phyloP scores from a whole-genome alignment of 2,329 filamentous ascomycete genomes.

The Ceratocystis cacaofunesta region DNA sequence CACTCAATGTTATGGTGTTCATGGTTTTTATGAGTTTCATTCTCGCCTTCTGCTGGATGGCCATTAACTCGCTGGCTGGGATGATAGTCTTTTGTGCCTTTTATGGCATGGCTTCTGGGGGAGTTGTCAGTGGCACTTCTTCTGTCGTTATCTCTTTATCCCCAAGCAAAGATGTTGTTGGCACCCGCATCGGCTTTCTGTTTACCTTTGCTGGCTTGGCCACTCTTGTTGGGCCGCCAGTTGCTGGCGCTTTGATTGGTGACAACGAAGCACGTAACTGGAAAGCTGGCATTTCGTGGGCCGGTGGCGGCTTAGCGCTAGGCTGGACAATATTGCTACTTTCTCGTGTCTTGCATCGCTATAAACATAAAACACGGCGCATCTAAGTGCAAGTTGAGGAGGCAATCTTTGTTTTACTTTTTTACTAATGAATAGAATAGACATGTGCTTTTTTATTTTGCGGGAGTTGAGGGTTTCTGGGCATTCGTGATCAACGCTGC shows the following conservation, averaged over 20 bases:
- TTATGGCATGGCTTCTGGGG: slow-evolving; percentile 34
- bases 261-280: slow-evolving; percentile 23
- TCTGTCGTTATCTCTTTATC: slow-evolving; percentile 30
- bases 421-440: neutral
- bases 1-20: slow-evolving; percentile 28
- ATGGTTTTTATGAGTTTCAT: slow-evolving; percentile 31
- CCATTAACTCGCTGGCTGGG: slow-evolving; percentile 25
- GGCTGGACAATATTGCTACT: slow-evolving; percentile 19
- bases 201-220: slow-evolving; percentile 32
- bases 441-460: neutral
- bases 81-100: slow-evolving; percentile 30
- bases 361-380: neutral
- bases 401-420: neutral
- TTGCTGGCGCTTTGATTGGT: slow-evolving; percentile 28
- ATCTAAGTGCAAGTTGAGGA: neutral
- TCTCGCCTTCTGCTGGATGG: slow-evolving; percentile 34
- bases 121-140: slow-evolving; percentile 30
- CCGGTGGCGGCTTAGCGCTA: slow-evolving; percentile 22
- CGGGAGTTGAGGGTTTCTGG: no score
- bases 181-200: slow-evolving; percentile 30
- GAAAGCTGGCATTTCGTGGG: slow-evolving; percentile 24
- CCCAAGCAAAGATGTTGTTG: slow-evolving; percentile 27
- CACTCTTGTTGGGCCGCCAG: slow-evolving; percentile 30
- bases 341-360: slow-evolving; percentile 19
- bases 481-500: no score